These are phyloP conservation scores for Neofusicoccum parvum DNA, from an alignment of 2,329 filamentous ascomycete species.

Conservation along the genomic window DNA sequence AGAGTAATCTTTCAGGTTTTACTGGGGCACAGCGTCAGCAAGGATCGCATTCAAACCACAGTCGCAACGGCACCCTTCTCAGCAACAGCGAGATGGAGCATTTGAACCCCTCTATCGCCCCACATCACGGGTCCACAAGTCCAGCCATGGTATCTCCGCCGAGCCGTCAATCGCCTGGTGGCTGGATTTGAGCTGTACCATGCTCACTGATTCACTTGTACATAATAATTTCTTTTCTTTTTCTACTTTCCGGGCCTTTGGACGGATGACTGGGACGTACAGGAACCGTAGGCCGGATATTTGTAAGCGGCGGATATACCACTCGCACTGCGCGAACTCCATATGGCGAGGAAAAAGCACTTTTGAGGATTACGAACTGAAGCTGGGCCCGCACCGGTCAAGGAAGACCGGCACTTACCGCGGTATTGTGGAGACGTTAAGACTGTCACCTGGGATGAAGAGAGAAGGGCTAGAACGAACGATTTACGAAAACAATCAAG, in stretches of 20 bases:
- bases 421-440: background rate
- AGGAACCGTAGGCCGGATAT: background rate
- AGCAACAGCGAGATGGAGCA: background rate
- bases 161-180: background rate
- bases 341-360: background rate
- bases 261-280: background rate
- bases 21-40: background rate
- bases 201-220: background rate
- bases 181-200: background rate
- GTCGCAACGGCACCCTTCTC: background rate
- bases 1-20: background rate
- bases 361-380: background rate
- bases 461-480: background rate
- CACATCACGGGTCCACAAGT: background rate
- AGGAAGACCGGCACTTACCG: background rate
- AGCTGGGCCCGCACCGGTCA: background rate
- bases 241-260: background rate
- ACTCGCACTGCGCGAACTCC: background rate
- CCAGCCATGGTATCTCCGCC: background rate
- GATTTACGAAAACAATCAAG: constrained; percentile 1
- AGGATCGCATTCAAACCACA: background rate
- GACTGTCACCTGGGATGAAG: background rate
- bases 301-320: background rate
- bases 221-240: background rate
- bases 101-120: background rate